Conservation (phyloP, 805 yeast genomes). For the Metschnikowia koreensis region DNA sequence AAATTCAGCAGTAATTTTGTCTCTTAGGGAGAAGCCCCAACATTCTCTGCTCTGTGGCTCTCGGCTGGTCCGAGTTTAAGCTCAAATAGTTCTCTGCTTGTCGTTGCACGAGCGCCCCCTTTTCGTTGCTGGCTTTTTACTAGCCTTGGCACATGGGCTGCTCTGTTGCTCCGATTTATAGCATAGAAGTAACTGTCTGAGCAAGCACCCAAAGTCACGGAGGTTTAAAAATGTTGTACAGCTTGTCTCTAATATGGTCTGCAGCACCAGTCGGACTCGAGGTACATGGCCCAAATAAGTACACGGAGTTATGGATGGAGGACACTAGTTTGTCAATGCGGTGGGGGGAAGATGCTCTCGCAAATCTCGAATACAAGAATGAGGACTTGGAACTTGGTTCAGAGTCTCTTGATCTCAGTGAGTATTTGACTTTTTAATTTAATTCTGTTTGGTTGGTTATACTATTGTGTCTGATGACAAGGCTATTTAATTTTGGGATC, state of each 20-base stretch:
- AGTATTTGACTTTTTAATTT: constrained; percentile 30
- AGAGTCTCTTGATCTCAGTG: constrained; percentile 28
- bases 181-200: constrained; percentile 34
- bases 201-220: background rate
- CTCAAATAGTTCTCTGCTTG: constrained; percentile 31
- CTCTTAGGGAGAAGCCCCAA: constrained; percentile 10
- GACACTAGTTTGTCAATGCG: constrained; percentile 6
- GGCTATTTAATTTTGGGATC: constrained; percentile 4
- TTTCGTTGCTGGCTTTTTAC: constrained; percentile 3
- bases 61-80: constrained; percentile 9
- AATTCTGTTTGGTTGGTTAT: constrained; percentile 10
- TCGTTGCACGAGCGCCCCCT: constrained; percentile 8
- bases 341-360: constrained; percentile 9
- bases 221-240: background rate
- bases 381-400: constrained; percentile 8
- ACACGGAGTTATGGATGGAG: constrained; percentile 11
- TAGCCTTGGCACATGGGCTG: constrained; percentile 13
- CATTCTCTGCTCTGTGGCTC: background rate
- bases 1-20: constrained; percentile 48
- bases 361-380: constrained; percentile 8
- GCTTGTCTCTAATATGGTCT: constrained; percentile 24
- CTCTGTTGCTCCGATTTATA: constrained; percentile 22
- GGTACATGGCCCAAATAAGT: constrained; percentile 21
- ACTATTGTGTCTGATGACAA: background rate
- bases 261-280: constrained; percentile 42